These are phyloP conservation scores for Claviceps pazoutovae DNA, from an alignment of 2,329 filamentous ascomycete species.

Conservation along the genomic window DNA sequence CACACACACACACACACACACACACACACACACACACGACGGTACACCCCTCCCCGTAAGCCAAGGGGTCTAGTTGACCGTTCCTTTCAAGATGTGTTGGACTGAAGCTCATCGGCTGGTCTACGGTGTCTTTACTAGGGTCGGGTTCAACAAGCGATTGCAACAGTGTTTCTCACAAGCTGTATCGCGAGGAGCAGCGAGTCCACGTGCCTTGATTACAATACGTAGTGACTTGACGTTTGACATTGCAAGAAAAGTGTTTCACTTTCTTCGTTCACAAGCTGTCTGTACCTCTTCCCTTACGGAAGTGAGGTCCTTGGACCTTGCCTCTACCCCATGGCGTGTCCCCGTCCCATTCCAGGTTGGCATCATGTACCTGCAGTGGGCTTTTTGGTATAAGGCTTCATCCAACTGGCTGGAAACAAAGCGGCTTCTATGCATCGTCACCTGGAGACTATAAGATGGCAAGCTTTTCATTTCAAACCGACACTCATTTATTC, in stretches of 20 bases:
- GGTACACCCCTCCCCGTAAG: not conserved
- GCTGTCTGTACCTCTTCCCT: not conserved
- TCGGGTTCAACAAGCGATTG: not conserved
- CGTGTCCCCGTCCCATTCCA: not conserved
- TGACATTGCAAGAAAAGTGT: not conserved
- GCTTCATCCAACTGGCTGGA: not conserved
- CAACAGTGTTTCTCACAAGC: not conserved
- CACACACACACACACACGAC: not conserved
- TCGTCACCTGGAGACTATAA: not conserved
- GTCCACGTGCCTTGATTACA: conserved; percentile 1
- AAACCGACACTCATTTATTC: not conserved
- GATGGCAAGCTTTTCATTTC: not conserved
- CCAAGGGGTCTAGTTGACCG: not conserved
- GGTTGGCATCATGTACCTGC: not conserved
- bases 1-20: not conserved
- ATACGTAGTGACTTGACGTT: not conserved
- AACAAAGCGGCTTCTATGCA: not conserved
- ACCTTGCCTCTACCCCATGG: not conserved
- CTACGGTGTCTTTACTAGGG: not conserved
- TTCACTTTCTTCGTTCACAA: conserved; percentile 1
- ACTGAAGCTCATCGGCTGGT: not conserved
- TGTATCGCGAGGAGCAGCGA: conserved; percentile 1
- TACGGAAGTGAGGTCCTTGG: not conserved
- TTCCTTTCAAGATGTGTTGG: not conserved
- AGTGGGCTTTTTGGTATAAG: not conserved